Evolutionary conservation across 305 asterid species (phyloP).

Genomic region (Striga hermonthica): DNA sequence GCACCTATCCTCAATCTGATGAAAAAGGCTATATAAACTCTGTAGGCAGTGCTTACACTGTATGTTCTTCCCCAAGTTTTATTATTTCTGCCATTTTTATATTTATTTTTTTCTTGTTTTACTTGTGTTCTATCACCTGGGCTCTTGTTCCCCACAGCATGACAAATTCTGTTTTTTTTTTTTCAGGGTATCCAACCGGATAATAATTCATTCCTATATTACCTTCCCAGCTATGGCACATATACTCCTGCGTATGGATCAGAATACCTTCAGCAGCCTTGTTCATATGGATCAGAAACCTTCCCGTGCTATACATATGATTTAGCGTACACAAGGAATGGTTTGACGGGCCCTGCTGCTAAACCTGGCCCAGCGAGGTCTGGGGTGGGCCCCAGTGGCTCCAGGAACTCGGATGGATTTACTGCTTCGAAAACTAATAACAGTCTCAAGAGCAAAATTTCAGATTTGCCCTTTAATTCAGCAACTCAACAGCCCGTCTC

Average conservation of each 20-base stretch:
- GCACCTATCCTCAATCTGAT: slow-evolving; percentile 47
- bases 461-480: slow-evolving; percentile 15
- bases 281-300: slow-evolving; percentile 52
- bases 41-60: slow-evolving; percentile 43
- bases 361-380: slow-evolving; percentile 42
- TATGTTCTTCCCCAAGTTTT: slow-evolving; percentile 31
- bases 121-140: not conserved
- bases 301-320: slow-evolving; percentile 50
- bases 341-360: slow-evolving; percentile 33
- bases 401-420: slow-evolving; percentile 47
- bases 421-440: slow-evolving; percentile 35
- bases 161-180: slow-evolving; percentile 12
- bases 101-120: not conserved
- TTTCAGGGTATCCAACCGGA: slow-evolving; percentile 52
- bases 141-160: not conserved
- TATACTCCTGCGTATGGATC: slow-evolving; percentile 38
- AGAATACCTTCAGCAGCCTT: slow-evolving; percentile 45
- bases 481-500: slow-evolving; percentile 37
- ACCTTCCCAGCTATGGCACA: slow-evolving; percentile 59
- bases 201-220: slow-evolving; percentile 47
- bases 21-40: slow-evolving; percentile 46
- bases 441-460: slow-evolving; percentile 34
- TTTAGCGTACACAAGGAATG: slow-evolving; percentile 44
- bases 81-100: slow-evolving; percentile 15
- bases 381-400: slow-evolving; percentile 39